These are phyloP conservation scores for Catharanthus roseus DNA, from an alignment of 257 asterid species.

Conservation along the genomic window DNA sequence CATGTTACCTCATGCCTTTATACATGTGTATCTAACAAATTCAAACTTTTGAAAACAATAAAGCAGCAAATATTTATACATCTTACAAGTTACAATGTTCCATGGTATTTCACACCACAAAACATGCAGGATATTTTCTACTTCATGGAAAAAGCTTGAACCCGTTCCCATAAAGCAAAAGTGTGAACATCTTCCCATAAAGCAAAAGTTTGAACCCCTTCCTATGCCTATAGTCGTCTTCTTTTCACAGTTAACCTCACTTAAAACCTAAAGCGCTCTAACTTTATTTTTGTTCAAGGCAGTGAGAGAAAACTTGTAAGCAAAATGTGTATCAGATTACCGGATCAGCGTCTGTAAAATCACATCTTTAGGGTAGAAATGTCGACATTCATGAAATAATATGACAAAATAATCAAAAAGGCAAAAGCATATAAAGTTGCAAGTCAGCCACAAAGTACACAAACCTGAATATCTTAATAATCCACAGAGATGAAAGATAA, in stretches of 20 bases:
- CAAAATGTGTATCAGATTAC: neutral
- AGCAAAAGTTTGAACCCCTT: neutral
- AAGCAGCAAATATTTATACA: neutral
- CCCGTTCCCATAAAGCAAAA: neutral
- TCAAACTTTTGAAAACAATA: neutral
- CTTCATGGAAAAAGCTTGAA: neutral
- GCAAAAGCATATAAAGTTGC: neutral
- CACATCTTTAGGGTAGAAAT: neutral
- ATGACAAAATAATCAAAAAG: neutral
- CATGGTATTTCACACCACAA: neutral
- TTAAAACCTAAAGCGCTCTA: neutral
- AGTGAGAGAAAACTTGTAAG: neutral
- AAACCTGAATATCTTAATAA: conserved; percentile 5
- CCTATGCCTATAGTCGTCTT: neutral
- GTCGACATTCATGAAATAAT: neutral
- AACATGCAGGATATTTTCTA: neutral
- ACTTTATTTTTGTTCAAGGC: neutral
- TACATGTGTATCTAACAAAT: neutral
- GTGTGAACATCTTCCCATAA: neutral
- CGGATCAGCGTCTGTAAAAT: neutral
- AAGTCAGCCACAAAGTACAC: conserved; percentile 5
- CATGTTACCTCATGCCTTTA: neutral
- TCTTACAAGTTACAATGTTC: neutral
- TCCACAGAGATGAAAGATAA: conserved; percentile 9
- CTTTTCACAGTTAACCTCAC: neutral